Evolutionary conservation across 106 monocot genomes (phyloP), one percentile per base, ranked within the genome.

Genomic region (Allium fistulosum): DNA sequence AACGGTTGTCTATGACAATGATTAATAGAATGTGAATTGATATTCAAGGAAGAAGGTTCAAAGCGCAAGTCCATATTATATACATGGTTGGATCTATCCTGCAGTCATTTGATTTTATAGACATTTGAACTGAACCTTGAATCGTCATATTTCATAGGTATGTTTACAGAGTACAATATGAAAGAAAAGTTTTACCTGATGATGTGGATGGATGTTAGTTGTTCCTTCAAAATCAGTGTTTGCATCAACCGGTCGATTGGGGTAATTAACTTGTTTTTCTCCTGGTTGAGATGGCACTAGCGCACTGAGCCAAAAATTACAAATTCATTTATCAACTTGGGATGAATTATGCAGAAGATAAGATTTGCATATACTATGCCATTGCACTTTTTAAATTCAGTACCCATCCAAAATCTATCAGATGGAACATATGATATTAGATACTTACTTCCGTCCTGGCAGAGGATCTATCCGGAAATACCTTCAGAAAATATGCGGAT

Each of bases 221-320:
- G 96, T 88, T 76, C 96, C 96, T 82, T 97, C 96, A 71, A 97
- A 91, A 77, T 97, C 96, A 53, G 91, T 82, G 16, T 88, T 84
- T 11, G 81, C 83, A 69, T 97, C 96, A 74, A 97, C 96, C 57
- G 96, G 96, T 50, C 96, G 92, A 65, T 79, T 74, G 65, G 96
- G 96, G 37, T 97, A 97, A 73, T 71, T 80, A 22, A 97, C 83
- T 49, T 61, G 26, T 72, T 92, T 97, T 61, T 97, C 96, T 76
- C 83, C 91, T 51, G 86, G 84, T 81, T 92, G 92, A 18, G 70
- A 76, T 63, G 88, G 79, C 73, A 86, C 83, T 17, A 97, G 76
- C 48, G 96, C 84, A 81, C 96, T 97, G 82, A 77, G 66, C 50
- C 37, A 83, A 73, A 56, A 17, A 76, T 67, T 17, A 6, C 46